These are phyloP conservation scores for Symbiodinium natans DNA, from an alignment of 73 alveolate species.

Conservation along the genomic window DNA sequence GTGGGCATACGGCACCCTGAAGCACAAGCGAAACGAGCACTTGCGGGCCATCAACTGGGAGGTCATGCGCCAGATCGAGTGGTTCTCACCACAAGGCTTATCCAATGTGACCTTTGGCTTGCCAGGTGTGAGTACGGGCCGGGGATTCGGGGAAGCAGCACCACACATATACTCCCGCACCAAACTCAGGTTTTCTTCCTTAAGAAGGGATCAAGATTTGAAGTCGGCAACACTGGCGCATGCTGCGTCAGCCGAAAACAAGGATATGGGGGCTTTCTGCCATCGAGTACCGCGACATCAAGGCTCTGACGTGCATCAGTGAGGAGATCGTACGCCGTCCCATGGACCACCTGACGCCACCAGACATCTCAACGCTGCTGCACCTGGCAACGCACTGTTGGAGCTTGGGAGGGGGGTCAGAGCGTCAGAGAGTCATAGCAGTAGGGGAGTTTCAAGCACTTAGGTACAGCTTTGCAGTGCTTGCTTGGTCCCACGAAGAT, in stretches of 20 bases:
- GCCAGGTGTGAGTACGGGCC: constrained; percentile 42
- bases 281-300: constrained; percentile 66
- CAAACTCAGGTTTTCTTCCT: too few relatives aligned
- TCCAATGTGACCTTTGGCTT: constrained; percentile 22
- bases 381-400: too few relatives aligned
- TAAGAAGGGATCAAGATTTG: too few relatives aligned
- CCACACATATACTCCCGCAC: too few relatives aligned
- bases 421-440: too few relatives aligned
- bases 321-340: constrained; percentile 59
- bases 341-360: constrained; percentile 82
- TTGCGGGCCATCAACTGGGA: constrained; percentile 90
- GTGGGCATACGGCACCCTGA: constrained; percentile 91
- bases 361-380: constrained; percentile 84
- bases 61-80: constrained; percentile 73
- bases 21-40: constrained; percentile 92
- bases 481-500: constrained; percentile 72
- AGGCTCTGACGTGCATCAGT: not conserved
- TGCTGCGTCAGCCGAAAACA: too few relatives aligned
- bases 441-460: too few relatives aligned
- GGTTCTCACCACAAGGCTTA: constrained; percentile 84
- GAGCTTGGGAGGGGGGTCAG: too few relatives aligned
- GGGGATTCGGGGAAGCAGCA: not conserved
- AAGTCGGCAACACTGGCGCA: too few relatives aligned
- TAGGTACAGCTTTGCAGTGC: constrained; percentile 89
- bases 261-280: constrained; percentile 92